A percentile compares a stretch with the other conserved stretches of the same genome.
Conservation (phyloP, 169 alveolate species). For the Eimeria falciformis region DNA sequence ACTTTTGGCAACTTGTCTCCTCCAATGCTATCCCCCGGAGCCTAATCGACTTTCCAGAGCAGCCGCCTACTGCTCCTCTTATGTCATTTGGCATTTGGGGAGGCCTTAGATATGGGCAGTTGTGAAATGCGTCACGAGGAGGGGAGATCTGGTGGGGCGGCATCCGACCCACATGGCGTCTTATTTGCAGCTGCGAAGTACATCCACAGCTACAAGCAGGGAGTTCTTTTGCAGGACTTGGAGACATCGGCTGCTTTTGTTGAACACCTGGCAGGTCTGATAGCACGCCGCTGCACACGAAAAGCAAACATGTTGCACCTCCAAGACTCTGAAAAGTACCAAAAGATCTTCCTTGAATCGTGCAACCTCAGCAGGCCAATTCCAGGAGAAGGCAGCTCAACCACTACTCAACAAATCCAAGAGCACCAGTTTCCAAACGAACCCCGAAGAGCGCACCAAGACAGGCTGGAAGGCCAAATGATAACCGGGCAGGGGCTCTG, state of each 20-base stretch:
- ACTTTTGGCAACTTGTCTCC: conserved; percentile 43
- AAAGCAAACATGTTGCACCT: conserved; percentile 10
- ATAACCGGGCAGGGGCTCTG: not conserved
- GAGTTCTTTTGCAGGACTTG: conserved; percentile 23
- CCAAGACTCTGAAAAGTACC: conserved; percentile 50
- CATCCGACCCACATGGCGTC: not conserved
- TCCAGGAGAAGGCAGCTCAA: not conserved
- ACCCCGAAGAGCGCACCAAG: not conserved
- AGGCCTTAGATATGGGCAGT: conserved; percentile 20
- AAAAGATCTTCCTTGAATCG: conserved; percentile 27
- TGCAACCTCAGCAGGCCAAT: not conserved
- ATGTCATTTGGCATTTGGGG: conserved; percentile 35
- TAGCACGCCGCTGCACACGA: conserved; percentile 34
- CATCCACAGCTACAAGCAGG: conserved; percentile 39
- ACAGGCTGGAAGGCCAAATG: not conserved
- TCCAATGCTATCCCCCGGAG: conserved; percentile 23
- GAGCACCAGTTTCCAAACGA: not conserved
- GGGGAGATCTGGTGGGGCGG: not conserved
- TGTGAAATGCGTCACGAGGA: not conserved
- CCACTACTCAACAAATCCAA: not conserved
- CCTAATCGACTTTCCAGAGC: conserved; percentile 16
- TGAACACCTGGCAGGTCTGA: not conserved
- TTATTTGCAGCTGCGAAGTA: conserved; percentile 51
- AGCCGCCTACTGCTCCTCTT: conserved; percentile 9
- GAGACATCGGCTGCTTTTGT: conserved; percentile 26